Evolutionary conservation across 2,329 filamentous ascomycete species (phyloP).

Genomic region (Cladosporium velox): DNA sequence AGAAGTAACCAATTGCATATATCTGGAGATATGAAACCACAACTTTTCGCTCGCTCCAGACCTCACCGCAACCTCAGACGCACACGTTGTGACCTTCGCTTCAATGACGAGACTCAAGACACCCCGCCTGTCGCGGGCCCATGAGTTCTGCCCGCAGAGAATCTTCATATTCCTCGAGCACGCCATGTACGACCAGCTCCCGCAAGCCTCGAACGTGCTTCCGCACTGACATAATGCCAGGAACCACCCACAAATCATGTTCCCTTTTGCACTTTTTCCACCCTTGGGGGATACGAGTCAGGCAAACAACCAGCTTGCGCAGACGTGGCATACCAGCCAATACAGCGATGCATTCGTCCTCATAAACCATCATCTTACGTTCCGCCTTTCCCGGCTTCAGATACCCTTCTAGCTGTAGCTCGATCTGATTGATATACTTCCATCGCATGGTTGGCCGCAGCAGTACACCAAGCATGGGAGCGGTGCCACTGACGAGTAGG

Average conservation of each 20-base stretch:
- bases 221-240: neutral
- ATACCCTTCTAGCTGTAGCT: neutral
- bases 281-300: neutral
- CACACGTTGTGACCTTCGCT: neutral
- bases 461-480: neutral
- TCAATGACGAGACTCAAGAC: too few species aligned
- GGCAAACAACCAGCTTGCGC: neutral
- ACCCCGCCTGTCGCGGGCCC: neutral
- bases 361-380: too few species aligned
- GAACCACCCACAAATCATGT: neutral
- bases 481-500: neutral
- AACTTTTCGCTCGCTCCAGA: neutral
- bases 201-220: neutral
- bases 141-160: neutral
- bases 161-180: neutral
- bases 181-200: neutral
- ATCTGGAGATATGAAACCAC: too few species aligned
- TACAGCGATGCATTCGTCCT: neutral
- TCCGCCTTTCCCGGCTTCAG: too few species aligned
- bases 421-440: neutral
- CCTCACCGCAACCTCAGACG: too few species aligned
- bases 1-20: too few species aligned
- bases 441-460: neutral
- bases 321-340: neutral
- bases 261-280: neutral